Evolutionary conservation across 2,329 filamentous ascomycete species (phyloP).

Genomic region (Microdochium paspali): DNA sequence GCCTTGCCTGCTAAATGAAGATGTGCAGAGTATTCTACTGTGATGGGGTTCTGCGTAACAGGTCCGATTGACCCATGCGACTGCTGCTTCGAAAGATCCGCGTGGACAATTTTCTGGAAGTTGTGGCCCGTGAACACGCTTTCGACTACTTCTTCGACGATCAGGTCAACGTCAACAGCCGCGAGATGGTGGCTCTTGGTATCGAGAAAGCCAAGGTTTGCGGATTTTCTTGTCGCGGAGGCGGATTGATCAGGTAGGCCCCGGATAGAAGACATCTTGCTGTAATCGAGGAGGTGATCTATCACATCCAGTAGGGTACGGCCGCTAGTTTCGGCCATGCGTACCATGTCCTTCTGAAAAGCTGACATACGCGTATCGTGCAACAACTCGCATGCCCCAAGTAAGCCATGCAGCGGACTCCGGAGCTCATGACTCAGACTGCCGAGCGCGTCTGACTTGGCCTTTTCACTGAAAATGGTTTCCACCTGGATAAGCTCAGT

Average conservation of each 20-base stretch:
- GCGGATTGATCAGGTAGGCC: constrained; percentile 1
- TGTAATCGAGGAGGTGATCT: constrained; percentile 40
- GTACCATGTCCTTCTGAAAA: constrained; percentile 35
- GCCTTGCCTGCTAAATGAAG: background rate
- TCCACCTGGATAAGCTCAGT: background rate
- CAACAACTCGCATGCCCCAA: constrained; percentile 38
- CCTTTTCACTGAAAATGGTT: constrained; percentile 21
- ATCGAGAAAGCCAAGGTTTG: background rate
- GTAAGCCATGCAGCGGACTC: constrained; percentile 50
- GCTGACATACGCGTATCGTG: constrained; percentile 38
- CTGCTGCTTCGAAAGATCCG: background rate
- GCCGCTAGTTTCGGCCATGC: constrained; percentile 39
- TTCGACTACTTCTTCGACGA: constrained; percentile 37
- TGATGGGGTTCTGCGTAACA: background rate
- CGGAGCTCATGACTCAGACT: constrained; percentile 53
- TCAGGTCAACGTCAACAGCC: constrained; percentile 23
- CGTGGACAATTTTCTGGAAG: constrained; percentile 14
- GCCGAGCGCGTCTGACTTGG: constrained; percentile 39
- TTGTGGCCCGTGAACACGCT: constrained; percentile 36
- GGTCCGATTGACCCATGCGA: background rate
- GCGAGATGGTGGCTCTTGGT: background rate
- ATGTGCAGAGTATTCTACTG: background rate
- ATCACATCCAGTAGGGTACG: constrained; percentile 43
- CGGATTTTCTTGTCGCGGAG: constrained; percentile 8
- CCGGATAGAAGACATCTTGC: constrained; percentile 4